These are phyloP conservation scores for Mortierella sp. DNA, from an alignment of 371 early-diverging fungal genomes.

Conservation along the genomic window DNA sequence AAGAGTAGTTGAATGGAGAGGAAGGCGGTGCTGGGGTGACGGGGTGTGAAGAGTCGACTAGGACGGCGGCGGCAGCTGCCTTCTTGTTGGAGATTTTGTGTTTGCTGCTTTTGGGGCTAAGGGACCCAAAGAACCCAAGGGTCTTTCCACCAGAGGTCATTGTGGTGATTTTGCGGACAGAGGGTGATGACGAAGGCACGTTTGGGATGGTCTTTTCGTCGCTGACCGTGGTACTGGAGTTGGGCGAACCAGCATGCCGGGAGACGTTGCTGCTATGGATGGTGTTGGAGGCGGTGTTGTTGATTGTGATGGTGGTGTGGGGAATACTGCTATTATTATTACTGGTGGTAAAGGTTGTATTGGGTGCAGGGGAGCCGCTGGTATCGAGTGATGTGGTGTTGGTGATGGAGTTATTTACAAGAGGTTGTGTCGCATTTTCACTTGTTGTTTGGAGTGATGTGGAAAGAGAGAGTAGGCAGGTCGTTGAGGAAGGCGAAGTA, in stretches of 20 bases:
- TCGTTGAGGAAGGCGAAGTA: neutral
- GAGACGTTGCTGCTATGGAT: neutral
- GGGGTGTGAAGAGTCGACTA: neutral
- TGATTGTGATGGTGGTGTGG: neutral
- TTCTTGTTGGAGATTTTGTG: constrained; percentile 22
- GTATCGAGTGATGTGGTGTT: constrained; percentile 2
- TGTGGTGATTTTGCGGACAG: constrained; percentile 8
- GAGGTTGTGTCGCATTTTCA: neutral
- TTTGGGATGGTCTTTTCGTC: neutral
- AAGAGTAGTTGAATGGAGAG: neutral
- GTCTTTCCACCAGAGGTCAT: constrained; percentile 20
- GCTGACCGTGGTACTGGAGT: neutral
- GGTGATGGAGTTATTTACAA: constrained; percentile 20
- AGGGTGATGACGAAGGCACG: neutral
- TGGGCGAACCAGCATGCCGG: neutral
- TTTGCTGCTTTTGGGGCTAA: constrained; percentile 40
- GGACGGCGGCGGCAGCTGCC: neutral
- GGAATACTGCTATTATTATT: constrained; percentile 22
- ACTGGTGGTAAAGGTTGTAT: constrained; percentile 13
- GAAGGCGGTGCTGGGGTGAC: constrained; percentile 2
- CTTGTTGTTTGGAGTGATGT: neutral
- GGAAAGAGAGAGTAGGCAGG: neutral
- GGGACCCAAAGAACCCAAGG: constrained; percentile 34
- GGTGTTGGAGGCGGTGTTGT: neutral
- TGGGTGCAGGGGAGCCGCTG: constrained; percentile 13